Conservation (phyloP, 176 grass and related monocot genomes). For the Bromus sterilis region DNA sequence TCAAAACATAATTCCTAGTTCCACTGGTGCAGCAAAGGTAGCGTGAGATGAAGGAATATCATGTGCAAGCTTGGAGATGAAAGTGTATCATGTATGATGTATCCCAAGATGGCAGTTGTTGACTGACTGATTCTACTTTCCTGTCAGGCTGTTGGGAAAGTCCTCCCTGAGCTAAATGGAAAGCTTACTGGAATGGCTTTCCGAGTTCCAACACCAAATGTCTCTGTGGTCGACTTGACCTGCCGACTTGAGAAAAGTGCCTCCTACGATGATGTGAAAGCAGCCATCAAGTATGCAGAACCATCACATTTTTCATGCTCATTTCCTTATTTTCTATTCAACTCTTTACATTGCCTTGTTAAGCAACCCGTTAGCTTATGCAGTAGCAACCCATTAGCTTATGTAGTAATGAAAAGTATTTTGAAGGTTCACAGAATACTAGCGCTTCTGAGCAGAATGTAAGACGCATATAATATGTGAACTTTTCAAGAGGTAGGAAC, state of each 20-base stretch:
- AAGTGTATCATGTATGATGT: background rate
- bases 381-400: background rate
- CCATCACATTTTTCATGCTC: constrained; percentile 4
- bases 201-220: constrained; percentile 93
- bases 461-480: background rate
- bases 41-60: background rate
- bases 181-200: constrained; percentile 98
- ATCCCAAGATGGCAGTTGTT: too few relatives aligned
- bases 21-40: constrained; percentile 99
- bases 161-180: constrained; percentile 85
- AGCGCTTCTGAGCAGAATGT: background rate
- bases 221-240: constrained; percentile 97
- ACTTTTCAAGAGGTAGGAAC: background rate
- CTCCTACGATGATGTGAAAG: constrained; percentile 97
- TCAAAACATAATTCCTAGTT: constrained; percentile 99
- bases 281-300: constrained; percentile 75
- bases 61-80: background rate
- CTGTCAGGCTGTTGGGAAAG: constrained; percentile 90
- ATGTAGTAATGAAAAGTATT: background rate
- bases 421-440: background rate
- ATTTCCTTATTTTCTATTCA: background rate
- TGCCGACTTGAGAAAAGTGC: constrained; percentile 91
- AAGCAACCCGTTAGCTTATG: background rate
- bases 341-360: background rate
- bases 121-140: constrained; percentile 1